Percentiles rank a stretch among this genome's conserved stretches.
Evolutionary conservation across 2,329 filamentous ascomycete genomes (phyloP).

Genomic region (Alternaria hordeiaustralica): DNA sequence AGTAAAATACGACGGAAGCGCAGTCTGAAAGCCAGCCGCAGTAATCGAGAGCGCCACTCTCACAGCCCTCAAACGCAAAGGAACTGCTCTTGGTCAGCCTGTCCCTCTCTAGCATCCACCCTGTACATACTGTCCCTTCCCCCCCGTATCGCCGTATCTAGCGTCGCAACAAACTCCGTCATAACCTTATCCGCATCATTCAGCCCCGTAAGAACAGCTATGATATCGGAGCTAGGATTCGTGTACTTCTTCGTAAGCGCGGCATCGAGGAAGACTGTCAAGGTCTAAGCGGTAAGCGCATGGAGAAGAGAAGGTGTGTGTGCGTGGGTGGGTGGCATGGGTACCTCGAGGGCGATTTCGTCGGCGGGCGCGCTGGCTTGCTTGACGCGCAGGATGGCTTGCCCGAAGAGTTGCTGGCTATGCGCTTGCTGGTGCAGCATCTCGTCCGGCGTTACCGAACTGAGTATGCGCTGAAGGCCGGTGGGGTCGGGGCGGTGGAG

Average conservation of each 20-base stretch:
- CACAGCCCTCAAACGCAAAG: conserved; percentile 79
- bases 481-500: conserved; percentile 79
- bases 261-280: conserved; percentile 84
- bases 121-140: conserved; percentile 69
- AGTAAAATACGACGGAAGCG: conserved; percentile 91
- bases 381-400: conserved; percentile 74
- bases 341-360: conserved; percentile 84
- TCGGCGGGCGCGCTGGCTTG: conserved; percentile 66
- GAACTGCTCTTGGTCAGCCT: conserved; percentile 59
- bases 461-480: conserved; percentile 72
- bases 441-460: conserved; percentile 73
- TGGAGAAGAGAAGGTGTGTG: conserved; percentile 5
- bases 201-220: conserved; percentile 85
- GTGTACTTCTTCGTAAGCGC: conserved; percentile 89
- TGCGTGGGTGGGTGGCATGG: conserved; percentile 33
- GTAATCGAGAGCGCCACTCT: conserved; percentile 82
- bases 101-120: not conserved
- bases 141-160: conserved; percentile 84
- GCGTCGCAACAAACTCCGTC: conserved; percentile 81
- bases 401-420: conserved; percentile 78
- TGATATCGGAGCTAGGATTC: conserved; percentile 94
- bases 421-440: conserved; percentile 76
- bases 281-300: conserved; percentile 70
- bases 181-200: conserved; percentile 87
- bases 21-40: conserved; percentile 94